Conservation (phyloP, 306 rosid genomes). For the Carpinus fangiana region DNA sequence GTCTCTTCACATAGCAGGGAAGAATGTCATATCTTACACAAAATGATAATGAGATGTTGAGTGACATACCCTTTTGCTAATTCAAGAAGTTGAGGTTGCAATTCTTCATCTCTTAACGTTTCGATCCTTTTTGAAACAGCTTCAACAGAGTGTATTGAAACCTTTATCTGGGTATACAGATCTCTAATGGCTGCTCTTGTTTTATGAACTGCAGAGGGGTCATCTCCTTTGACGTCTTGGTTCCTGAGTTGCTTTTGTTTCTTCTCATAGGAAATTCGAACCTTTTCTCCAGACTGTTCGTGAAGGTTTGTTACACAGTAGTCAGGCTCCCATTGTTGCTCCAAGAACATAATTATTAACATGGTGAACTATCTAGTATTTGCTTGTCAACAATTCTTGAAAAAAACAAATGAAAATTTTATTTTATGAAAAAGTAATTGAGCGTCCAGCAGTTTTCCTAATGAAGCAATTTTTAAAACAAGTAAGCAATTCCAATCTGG, state of each 20-base stretch:
- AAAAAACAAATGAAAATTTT: background rate
- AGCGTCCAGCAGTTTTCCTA: background rate
- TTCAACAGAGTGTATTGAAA: slow-evolving; percentile 91
- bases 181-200: slow-evolving; percentile 75
- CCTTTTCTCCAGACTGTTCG: slow-evolving; percentile 78
- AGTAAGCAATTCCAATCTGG: background rate
- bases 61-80: slow-evolving; percentile 68
- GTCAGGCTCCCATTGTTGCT: slow-evolving; percentile 27
- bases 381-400: background rate
- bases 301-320: slow-evolving; percentile 25
- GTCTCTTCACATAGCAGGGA: slow-evolving; percentile 13
- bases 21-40: slow-evolving; percentile 1
- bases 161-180: slow-evolving; percentile 77
- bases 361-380: background rate
- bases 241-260: slow-evolving; percentile 65
- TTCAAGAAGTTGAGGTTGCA: slow-evolving; percentile 87
- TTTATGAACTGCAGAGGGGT: slow-evolving; percentile 63
- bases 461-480: background rate
- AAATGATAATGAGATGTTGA: slow-evolving; percentile 12
- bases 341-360: slow-evolving; percentile 21
- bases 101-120: slow-evolving; percentile 81
- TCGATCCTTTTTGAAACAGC: slow-evolving; percentile 80
- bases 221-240: slow-evolving; percentile 75
- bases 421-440: background rate
- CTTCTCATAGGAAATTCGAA: slow-evolving; percentile 82